A percentile compares a stretch with the other conserved stretches of the same genome.
These are phyloP conservation scores for Aspergillus niger DNA, from an alignment of 2,329 filamentous ascomycete genomes.

Conservation along the genomic window DNA sequence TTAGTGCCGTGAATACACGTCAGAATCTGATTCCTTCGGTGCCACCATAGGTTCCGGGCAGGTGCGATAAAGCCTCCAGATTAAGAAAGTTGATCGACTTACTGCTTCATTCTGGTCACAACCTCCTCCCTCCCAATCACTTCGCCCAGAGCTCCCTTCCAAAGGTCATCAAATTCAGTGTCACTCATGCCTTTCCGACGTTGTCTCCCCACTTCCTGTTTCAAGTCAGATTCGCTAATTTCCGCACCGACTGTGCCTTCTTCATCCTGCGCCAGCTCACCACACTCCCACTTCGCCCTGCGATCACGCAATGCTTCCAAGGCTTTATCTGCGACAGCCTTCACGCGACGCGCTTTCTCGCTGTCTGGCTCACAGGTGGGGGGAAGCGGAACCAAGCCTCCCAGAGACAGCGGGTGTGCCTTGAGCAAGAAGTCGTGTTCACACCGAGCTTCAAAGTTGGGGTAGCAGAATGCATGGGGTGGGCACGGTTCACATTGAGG, in stretches of 20 bases:
- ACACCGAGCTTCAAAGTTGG: slow-evolving; percentile 74
- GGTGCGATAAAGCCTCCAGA: slow-evolving; percentile 23
- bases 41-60: slow-evolving; percentile 1
- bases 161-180: slow-evolving; percentile 86
- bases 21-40: slow-evolving; percentile 44
- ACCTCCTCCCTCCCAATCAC: slow-evolving; percentile 62
- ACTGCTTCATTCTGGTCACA: slow-evolving; percentile 58
- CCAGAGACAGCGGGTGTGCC: slow-evolving; percentile 78
- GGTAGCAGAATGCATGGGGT: slow-evolving; percentile 83
- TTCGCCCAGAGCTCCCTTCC: slow-evolving; percentile 53
- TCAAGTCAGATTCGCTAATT: slow-evolving; percentile 69
- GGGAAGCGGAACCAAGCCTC: slow-evolving; percentile 78
- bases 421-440: slow-evolving; percentile 85
- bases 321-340: slow-evolving; percentile 82
- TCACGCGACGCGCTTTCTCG: slow-evolving; percentile 83
- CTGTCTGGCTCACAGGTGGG: slow-evolving; percentile 95
- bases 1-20: slow-evolving; percentile 69
- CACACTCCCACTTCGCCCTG: slow-evolving; percentile 88
- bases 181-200: slow-evolving; percentile 81
- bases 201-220: slow-evolving; percentile 72
- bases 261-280: slow-evolving; percentile 68
- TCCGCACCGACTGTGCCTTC: slow-evolving; percentile 65
- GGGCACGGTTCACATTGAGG: slow-evolving; percentile 91
- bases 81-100: slow-evolving; percentile 44
- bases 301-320: slow-evolving; percentile 83